A percentile compares a stretch with the other conserved stretches of the same genome.
phyloP scores from a whole-genome alignment of 192 early-diverging fungal genomes.

The Coemansia sp. region DNA sequence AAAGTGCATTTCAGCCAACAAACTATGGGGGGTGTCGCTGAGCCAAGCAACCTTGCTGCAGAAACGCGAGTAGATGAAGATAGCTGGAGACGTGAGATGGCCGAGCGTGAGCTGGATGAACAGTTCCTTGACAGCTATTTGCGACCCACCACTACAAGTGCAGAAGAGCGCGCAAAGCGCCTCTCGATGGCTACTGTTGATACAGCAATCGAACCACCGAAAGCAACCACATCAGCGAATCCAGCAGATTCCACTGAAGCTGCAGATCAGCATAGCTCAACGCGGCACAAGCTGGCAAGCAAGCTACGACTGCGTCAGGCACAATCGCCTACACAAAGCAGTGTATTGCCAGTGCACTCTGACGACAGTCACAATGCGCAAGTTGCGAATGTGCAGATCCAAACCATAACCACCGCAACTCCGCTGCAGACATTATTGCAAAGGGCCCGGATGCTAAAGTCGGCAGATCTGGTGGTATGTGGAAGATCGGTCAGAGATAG shows the following conservation, averaged over 20 bases:
- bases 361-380: conserved; percentile 22
- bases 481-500: conserved; percentile 32
- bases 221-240: not conserved
- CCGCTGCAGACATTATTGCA: conserved; percentile 44
- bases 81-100: conserved; percentile 12
- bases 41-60: not conserved
- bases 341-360: conserved; percentile 5
- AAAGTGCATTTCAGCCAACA: not conserved
- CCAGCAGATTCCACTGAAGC: not conserved
- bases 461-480: conserved; percentile 34
- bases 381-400: conserved; percentile 35
- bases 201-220: conserved; percentile 1
- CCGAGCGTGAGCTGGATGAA: conserved; percentile 29
- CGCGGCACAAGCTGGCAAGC: conserved; percentile 28
- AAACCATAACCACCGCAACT: conserved; percentile 38
- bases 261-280: conserved; percentile 8
- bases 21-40: not conserved
- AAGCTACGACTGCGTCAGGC: conserved; percentile 30
- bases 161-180: conserved; percentile 5
- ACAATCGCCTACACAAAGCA: no score
- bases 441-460: conserved; percentile 18
- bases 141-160: conserved; percentile 7
- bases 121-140: conserved; percentile 17
- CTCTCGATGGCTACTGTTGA: not conserved
- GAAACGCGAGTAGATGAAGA: not conserved